Conservation (phyloP, 192 early-diverging fungal genomes). For the Coemansia guatemalensis region DNA sequence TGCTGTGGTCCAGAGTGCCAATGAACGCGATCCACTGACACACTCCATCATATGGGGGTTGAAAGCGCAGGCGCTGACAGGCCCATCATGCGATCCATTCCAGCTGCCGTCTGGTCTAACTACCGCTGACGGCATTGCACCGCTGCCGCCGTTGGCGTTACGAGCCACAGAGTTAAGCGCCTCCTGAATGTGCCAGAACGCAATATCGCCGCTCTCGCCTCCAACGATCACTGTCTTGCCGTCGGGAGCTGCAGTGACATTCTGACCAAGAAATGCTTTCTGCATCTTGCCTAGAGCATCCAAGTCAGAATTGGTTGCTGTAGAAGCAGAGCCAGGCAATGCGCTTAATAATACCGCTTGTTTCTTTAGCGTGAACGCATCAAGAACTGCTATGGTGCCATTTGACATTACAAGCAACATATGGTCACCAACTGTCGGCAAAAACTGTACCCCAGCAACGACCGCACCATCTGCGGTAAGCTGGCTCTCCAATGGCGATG, state of each 20-base stretch:
- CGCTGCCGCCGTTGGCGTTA: neutral
- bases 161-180: neutral
- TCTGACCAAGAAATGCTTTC: constrained; percentile 25
- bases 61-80: constrained; percentile 39
- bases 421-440: constrained; percentile 35
- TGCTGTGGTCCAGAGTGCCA: constrained; percentile 33
- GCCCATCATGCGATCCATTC: constrained; percentile 33
- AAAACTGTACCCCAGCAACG: constrained; percentile 21
- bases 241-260: constrained; percentile 33
- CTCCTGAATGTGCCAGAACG: constrained; percentile 27
- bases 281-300: constrained; percentile 10
- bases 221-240: constrained; percentile 30
- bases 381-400: constrained; percentile 12
- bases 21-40: constrained; percentile 29
- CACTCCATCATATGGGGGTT: constrained; percentile 42
- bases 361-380: constrained; percentile 20
- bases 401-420: constrained; percentile 30
- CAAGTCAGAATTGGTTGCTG: neutral
- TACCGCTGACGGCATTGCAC: neutral
- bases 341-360: constrained; percentile 2
- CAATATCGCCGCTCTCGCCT: constrained; percentile 27
- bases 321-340: neutral
- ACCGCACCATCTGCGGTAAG: neutral
- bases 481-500: neutral
- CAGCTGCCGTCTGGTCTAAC: constrained; percentile 24